A percentile compares a stretch with the other conserved stretches of the same genome.
phyloP scores from a whole-genome alignment of 2,329 filamentous ascomycete species.

The Ophiostoma triangulosporum region DNA sequence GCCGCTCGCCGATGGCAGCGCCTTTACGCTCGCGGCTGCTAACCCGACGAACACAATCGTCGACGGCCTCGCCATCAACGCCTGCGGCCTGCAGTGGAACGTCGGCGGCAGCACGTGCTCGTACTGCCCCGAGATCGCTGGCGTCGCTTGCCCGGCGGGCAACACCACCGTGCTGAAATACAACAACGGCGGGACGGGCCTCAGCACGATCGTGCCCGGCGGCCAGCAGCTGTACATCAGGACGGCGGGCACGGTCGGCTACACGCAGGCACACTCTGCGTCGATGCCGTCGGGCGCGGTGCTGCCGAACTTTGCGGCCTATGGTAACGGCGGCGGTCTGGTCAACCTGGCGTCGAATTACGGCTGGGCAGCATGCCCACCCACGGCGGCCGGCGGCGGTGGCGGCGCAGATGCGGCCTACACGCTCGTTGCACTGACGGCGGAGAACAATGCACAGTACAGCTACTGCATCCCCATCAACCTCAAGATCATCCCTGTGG shows the following conservation, averaged over 20 bases:
- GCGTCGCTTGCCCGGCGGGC: conserved; percentile 18
- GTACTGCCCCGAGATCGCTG: conserved; percentile 20
- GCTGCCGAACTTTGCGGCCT: conserved; percentile 18
- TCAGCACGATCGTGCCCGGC: conserved; percentile 22
- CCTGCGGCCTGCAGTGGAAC: conserved; percentile 16
- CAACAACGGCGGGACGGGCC: conserved; percentile 10
- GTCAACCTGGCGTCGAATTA: conserved; percentile 21
- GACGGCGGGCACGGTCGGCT: conserved; percentile 18
- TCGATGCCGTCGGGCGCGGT: conserved; percentile 18
- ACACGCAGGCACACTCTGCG: conserved; percentile 23
- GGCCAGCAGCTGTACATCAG: conserved; percentile 21
- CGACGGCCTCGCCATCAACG: conserved; percentile 19
- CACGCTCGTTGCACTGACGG: conserved; percentile 18
- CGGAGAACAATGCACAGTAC: conserved; percentile 15
- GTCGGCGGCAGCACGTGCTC: conserved; percentile 18
- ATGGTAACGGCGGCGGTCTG: conserved; percentile 21
- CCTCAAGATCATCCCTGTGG: conserved; percentile 17
- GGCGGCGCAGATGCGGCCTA: conserved; percentile 8
- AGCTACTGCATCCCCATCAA: conserved; percentile 18
- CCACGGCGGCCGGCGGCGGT: conserved; percentile 14
- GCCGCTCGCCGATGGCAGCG: conserved; percentile 10
- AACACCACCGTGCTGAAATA: conserved; percentile 17
- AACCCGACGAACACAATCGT: conserved; percentile 19
- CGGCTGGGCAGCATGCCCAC: conserved; percentile 20
- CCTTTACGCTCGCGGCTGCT: conserved; percentile 19